These are phyloP conservation scores for Euphrasia confusa DNA, from an alignment of 257 asterid genomes.

Conservation along the genomic window DNA sequence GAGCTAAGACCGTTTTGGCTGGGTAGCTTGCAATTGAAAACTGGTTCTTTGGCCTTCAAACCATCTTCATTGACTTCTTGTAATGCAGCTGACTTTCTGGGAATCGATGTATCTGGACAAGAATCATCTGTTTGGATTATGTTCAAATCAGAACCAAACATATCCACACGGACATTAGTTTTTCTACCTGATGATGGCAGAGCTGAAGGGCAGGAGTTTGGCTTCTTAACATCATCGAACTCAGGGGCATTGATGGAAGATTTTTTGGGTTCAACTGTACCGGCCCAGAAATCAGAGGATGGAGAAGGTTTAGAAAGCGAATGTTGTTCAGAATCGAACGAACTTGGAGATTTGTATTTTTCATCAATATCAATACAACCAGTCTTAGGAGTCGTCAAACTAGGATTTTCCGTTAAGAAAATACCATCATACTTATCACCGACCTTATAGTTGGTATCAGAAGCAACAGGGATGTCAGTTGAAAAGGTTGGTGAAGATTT, in stretches of 20 bases:
- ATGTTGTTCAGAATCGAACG: slow-evolving; percentile 38
- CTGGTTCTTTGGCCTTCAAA: slow-evolving; percentile 30
- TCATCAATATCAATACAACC: slow-evolving; percentile 24
- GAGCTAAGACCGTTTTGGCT: slow-evolving; percentile 21
- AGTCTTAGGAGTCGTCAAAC: slow-evolving; percentile 24
- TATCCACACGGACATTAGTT: slow-evolving; percentile 20
- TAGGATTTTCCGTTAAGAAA: slow-evolving; percentile 27
- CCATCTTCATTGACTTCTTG: slow-evolving; percentile 27
- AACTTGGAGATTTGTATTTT: slow-evolving; percentile 31
- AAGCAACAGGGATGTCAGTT: slow-evolving; percentile 26
- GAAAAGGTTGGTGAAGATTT: slow-evolving; percentile 27
- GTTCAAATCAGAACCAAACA: slow-evolving; percentile 25
- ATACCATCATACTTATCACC: slow-evolving; percentile 23
- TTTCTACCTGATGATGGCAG: slow-evolving; percentile 27
- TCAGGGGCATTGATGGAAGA: slow-evolving; percentile 36
- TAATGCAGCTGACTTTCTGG: slow-evolving; percentile 29
- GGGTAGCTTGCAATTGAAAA: slow-evolving; percentile 21
- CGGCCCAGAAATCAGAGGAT: slow-evolving; percentile 69
- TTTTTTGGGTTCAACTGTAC: slow-evolving; percentile 37
- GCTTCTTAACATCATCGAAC: slow-evolving; percentile 26
- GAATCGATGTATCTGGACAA: slow-evolving; percentile 19
- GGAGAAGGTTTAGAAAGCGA: slow-evolving; percentile 46
- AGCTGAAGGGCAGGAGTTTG: slow-evolving; percentile 24
- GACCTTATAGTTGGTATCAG: slow-evolving; percentile 28
- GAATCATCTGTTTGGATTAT: slow-evolving; percentile 23